Evolutionary conservation across 2,329 filamentous ascomycete species (phyloP), one percentile per base, ranked within the genome.

Genomic region (Fusarium citri): DNA sequence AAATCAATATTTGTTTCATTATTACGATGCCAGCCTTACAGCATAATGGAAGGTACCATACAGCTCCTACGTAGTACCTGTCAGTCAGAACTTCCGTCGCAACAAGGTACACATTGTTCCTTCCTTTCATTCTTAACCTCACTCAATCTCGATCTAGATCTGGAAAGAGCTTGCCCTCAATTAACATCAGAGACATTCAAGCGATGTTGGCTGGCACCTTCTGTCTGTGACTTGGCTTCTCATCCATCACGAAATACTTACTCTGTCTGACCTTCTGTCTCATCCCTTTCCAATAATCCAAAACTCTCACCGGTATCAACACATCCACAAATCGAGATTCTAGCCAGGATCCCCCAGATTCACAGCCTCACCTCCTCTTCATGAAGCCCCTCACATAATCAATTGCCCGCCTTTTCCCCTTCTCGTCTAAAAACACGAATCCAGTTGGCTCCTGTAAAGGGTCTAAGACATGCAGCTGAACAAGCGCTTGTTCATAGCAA

Each of bases 391-490:
- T 73, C 69, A 40, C 71, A 62, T 72, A 47, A 23, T 30, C 22
- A 68, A 43, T 57, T 28, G 22, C 20, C 34, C 34, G 46, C 42
- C 34, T 53, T 40, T 55, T 51, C n/a, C 50, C 34, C 25, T 53
- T 53, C 34, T 40, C 40, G 26, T 55, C 30, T 54, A 49, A 48
- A 40, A 55, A 41, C 42, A 48, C 49, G 28, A 47, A 49, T 46
- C 60, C 23, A 58, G 47, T 59, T 46, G 50, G 42, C 57, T 30
- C 30, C 26, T 47, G 23, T 26, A 23, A 60, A 68, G 59, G 55
- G 54, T 72, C 59, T 59, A 65, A 74, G 64, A 66, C 71, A 73
- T 28, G 47, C 63, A 62, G 46, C 58, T 62, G 59, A 48, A 28
- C 34, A 41, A 34, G 48, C 49, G 50, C 47, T 20, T 51, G n/a